phyloP scores from a whole-genome alignment of 208 protist species.

The Phytomonas sp. region DNA sequence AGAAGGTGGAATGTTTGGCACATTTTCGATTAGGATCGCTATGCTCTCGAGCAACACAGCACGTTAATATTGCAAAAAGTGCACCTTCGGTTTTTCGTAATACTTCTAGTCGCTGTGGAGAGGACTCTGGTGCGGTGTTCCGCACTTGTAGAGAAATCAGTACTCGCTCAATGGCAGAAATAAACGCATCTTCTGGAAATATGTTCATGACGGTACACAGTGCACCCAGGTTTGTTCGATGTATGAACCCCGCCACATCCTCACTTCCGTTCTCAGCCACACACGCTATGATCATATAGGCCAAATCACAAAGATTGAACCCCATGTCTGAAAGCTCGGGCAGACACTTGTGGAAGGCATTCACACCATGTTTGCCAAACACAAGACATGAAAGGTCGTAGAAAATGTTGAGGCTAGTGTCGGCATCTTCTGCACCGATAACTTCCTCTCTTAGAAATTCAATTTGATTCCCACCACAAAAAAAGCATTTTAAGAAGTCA shows the following conservation, averaged over 20 bases:
- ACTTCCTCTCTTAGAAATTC: slow-evolving; percentile 27
- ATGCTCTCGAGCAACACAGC: neutral
- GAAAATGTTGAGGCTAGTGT: slow-evolving; percentile 18
- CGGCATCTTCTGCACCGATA: slow-evolving; percentile 16
- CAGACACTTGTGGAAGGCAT: slow-evolving; percentile 25
- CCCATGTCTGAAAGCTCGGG: slow-evolving; percentile 22
- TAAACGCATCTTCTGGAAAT: slow-evolving; percentile 33
- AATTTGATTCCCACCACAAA: slow-evolving; percentile 29
- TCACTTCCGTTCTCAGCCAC: slow-evolving; percentile 18
- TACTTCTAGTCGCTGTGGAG: neutral
- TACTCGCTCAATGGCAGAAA: slow-evolving; percentile 27
- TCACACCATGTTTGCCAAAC: slow-evolving; percentile 21
- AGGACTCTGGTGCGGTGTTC: neutral
- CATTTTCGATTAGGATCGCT: neutral
- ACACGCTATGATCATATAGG: slow-evolving; percentile 26
- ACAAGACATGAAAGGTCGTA: slow-evolving; percentile 32
- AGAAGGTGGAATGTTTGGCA: neutral
- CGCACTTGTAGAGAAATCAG: slow-evolving; percentile 14
- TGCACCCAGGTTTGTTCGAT: slow-evolving; percentile 22
- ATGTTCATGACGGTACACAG: slow-evolving; percentile 28
- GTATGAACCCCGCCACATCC: slow-evolving; percentile 12
- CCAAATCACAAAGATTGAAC: slow-evolving; percentile 22
- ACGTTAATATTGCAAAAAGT: neutral
- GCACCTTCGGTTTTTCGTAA: neutral
- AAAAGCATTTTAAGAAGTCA: slow-evolving; percentile 39